These are phyloP conservation scores for Fusarium sp. DNA, from an alignment of 2,329 filamentous ascomycete genomes.

Conservation along the genomic window DNA sequence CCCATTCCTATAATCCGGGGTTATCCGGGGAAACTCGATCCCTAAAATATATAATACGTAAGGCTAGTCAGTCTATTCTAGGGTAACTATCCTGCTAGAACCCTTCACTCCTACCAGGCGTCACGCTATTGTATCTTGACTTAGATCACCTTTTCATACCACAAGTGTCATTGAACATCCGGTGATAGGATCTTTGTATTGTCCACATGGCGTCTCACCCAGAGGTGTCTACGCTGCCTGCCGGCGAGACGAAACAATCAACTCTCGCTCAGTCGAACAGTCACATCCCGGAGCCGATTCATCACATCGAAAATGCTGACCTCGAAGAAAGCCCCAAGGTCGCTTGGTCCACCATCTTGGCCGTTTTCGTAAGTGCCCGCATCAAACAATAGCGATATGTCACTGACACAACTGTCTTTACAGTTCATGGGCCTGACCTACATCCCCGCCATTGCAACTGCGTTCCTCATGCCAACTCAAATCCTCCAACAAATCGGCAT, in stretches of 20 bases:
- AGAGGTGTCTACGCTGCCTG: not conserved
- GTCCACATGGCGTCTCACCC: not conserved
- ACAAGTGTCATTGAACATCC: not conserved
- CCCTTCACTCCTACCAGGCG: not conserved
- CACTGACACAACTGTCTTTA: not conserved
- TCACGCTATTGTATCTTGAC: not conserved
- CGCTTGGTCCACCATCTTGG: slow-evolving; percentile 12
- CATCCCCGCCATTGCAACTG: slow-evolving; percentile 18
- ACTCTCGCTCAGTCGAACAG: not conserved
- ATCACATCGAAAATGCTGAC: slow-evolving; percentile 1
- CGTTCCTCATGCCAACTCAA: slow-evolving; percentile 16
- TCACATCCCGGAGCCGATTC: not conserved
- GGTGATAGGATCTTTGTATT: not conserved
- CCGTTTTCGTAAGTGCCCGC: slow-evolving; percentile 3
- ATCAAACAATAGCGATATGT: fast-evolving
- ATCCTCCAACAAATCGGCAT: slow-evolving; percentile 18
- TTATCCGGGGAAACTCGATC: not conserved
- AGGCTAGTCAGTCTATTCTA: not conserved
- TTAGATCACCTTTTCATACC: not conserved
- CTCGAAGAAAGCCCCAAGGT: slow-evolving; percentile 6
- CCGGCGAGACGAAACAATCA: not conserved
- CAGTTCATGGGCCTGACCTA: slow-evolving; percentile 21
- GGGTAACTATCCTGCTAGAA: not conserved
- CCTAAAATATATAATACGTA: not conserved
- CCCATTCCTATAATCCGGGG: not conserved